Percentiles rank a stretch among this genome's conserved stretches.
phyloP scores from a whole-genome alignment of 1,284 basidiomycete species.

The Apiotrichum mycotoxinovorans region DNA sequence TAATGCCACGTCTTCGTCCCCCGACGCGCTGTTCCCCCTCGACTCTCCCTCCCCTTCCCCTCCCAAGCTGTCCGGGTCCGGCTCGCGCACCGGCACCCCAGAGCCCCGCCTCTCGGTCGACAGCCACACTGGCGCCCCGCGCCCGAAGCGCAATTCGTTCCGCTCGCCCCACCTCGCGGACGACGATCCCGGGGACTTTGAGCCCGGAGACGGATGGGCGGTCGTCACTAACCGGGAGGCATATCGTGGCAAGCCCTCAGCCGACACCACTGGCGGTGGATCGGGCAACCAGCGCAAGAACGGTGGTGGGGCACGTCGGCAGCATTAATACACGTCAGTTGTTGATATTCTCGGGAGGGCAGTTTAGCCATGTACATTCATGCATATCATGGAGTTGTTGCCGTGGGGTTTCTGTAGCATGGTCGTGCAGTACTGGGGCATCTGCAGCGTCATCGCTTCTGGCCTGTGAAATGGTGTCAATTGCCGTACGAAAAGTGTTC shows the following conservation, averaged over 20 bases:
- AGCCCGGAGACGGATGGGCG: constrained; percentile 46
- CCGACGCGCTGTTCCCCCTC: constrained; percentile 30
- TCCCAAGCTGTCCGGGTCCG: constrained; percentile 9
- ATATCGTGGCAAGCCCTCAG: background rate
- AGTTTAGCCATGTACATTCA: too few species aligned
- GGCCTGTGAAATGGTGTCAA: too few species aligned
- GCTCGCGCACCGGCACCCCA: background rate
- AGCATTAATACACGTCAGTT: background rate
- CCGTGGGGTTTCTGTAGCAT: too few species aligned
- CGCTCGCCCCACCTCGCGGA: constrained; percentile 41
- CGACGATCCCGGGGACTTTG: constrained; percentile 48
- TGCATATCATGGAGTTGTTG: too few species aligned
- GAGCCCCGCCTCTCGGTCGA: constrained; percentile 5
- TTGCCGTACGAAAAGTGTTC: too few species aligned
- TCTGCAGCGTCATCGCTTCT: too few species aligned
- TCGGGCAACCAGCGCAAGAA: too few species aligned
- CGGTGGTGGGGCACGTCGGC: background rate
- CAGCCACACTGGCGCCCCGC: background rate
- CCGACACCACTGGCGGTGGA: background rate
- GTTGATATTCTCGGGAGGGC: background rate
- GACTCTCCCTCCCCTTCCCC: constrained; percentile 36
- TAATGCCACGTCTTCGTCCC: background rate
- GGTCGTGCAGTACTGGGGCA: too few species aligned
- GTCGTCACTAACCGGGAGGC: constrained; percentile 11
- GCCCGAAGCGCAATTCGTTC: constrained; percentile 12